phyloP scores from a whole-genome alignment of 805 yeast genomes.

The Nakazawaea peltata region DNA sequence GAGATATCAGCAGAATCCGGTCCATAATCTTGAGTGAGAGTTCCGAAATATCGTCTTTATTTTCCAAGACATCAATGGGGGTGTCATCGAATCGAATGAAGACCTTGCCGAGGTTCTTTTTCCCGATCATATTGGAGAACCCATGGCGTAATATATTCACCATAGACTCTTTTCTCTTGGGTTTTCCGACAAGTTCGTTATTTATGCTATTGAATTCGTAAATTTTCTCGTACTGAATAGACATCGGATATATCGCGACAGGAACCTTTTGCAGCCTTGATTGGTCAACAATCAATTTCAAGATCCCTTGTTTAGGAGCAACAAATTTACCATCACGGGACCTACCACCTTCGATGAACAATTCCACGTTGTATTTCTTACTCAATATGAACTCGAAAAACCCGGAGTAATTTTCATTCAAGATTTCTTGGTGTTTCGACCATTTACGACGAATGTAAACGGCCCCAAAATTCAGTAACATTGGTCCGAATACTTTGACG shows the following conservation, averaged over 20 bases:
- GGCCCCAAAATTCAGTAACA: conserved; percentile 45
- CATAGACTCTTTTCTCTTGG: conserved; percentile 8
- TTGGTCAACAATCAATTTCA: conserved; percentile 42
- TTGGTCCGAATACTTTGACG: conserved; percentile 44
- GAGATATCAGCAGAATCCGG: background rate
- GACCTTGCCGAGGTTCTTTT: conserved; percentile 4
- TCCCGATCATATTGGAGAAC: background rate
- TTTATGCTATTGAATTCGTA: conserved; percentile 28
- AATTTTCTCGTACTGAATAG: conserved; percentile 53
- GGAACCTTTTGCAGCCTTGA: conserved; percentile 29
- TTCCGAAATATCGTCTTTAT: background rate
- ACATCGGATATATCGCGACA: conserved; percentile 38
- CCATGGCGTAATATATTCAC: conserved; percentile 7
- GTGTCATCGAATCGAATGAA: conserved; percentile 1
- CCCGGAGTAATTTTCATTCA: conserved; percentile 36
- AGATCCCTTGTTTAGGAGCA: conserved; percentile 54
- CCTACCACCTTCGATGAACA: conserved; percentile 60
- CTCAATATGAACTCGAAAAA: conserved; percentile 39
- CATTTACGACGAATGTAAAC: conserved; percentile 44
- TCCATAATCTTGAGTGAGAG: conserved; percentile 5
- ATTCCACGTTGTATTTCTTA: conserved; percentile 45
- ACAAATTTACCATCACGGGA: conserved; percentile 59
- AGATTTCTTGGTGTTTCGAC: conserved; percentile 25
- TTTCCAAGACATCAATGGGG: conserved; percentile 1
- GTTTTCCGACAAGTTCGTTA: conserved; percentile 5